phyloP scores from a whole-genome alignment of 495 filamentous ascomycete genomes.

The Penicillium nucicola region DNA sequence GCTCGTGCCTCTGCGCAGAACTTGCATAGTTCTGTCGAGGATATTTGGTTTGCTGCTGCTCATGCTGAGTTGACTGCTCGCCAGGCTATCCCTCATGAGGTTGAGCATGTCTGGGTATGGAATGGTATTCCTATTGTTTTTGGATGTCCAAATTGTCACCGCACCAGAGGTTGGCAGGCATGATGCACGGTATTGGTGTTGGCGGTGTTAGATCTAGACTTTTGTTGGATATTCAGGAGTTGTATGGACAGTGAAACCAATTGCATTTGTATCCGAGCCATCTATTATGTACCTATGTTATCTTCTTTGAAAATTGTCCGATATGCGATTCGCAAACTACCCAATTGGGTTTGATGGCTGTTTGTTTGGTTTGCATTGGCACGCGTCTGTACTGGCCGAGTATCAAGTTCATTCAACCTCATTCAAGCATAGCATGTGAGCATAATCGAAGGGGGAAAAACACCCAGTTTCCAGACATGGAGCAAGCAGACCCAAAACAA shows the following conservation, averaged over 20 bases:
- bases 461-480: constrained; percentile 15
- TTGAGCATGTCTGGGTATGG: constrained; percentile 32
- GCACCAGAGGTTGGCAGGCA: constrained; percentile 33
- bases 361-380: constrained; percentile 26
- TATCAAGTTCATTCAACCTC: constrained; percentile 6
- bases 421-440: not conserved
- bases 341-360: not conserved
- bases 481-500: constrained; percentile 19
- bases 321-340: not conserved
- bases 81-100: constrained; percentile 28
- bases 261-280: not conserved
- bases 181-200: constrained; percentile 21
- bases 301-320: too few species aligned
- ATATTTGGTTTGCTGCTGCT: constrained; percentile 45
- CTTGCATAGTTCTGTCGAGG: constrained; percentile 32
- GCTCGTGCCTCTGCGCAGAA: constrained; percentile 28
- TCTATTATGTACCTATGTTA: not conserved
- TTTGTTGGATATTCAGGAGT: constrained; percentile 1
- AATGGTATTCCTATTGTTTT: constrained; percentile 36
- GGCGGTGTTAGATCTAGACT: constrained; percentile 10
- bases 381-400: constrained; percentile 14
- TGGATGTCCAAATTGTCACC: constrained; percentile 33
- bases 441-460: not conserved
- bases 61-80: constrained; percentile 30
- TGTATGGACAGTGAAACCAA: not conserved